Conservation (phyloP, 2,329 filamentous ascomycete genomes). For the Rhynchosporium graminicola region DNA sequence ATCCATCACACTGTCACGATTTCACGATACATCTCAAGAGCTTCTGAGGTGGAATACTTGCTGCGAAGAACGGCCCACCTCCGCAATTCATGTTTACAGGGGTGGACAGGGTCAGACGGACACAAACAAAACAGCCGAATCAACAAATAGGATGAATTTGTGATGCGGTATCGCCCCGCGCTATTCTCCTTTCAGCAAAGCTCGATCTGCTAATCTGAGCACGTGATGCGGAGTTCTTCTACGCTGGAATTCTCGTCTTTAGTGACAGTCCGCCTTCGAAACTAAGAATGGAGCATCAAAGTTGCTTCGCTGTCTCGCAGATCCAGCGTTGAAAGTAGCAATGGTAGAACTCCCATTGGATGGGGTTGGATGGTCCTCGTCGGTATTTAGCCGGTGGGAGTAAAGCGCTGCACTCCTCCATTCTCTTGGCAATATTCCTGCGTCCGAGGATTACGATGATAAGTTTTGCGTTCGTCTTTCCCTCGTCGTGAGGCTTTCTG, state of each 20-base stretch:
- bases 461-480: constrained; percentile 1
- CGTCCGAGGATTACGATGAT: background rate
- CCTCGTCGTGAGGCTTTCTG: background rate
- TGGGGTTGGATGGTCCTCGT: background rate
- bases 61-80: background rate
- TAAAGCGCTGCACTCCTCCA: background rate
- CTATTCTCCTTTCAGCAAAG: background rate
- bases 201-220: background rate
- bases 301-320: background rate
- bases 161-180: background rate
- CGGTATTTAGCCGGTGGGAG: constrained; percentile 11
- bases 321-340: background rate
- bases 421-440: constrained; percentile 1
- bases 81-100: background rate
- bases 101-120: no score
- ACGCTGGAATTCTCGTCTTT: constrained; percentile 8
- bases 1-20: background rate
- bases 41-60: background rate
- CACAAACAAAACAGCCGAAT: background rate
- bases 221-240: background rate
- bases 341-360: constrained; percentile 12
- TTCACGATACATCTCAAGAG: background rate
- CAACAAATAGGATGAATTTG: constrained; percentile 14
- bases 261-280: background rate
- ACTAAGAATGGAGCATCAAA: background rate